Evolutionary conservation across 2,329 filamentous ascomycete species (phyloP).

Genomic region (Xylariaceae sp.): DNA sequence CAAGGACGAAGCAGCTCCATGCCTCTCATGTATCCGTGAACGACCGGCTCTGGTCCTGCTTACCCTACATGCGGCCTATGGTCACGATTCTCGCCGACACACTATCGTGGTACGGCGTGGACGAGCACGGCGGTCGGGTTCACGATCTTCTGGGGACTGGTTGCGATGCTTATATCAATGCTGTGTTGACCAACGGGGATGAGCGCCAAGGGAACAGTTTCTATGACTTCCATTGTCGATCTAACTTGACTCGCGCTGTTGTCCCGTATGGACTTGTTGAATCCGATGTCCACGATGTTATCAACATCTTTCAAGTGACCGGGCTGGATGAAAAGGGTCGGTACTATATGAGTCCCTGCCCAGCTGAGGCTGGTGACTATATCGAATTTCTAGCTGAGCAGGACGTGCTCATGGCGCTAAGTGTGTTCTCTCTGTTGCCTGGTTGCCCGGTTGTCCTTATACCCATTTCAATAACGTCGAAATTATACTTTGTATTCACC

Average conservation of each 20-base stretch:
- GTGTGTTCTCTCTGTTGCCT: conserved; percentile 32
- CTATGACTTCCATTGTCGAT: conserved; percentile 82
- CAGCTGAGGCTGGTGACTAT: conserved; percentile 51
- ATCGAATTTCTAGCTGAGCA: conserved; percentile 80
- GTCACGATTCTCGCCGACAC: conserved; percentile 67
- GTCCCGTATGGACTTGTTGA: conserved; percentile 65
- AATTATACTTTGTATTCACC: conserved; percentile 40
- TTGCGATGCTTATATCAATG: conserved; percentile 81
- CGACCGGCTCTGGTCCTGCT: conserved; percentile 72
- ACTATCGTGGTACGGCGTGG: conserved; percentile 56
- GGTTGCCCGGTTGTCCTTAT: background rate
- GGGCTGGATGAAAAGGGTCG: conserved; percentile 67
- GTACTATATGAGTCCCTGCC: conserved; percentile 70
- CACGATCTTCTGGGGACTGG: conserved; percentile 80
- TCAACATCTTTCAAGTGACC: conserved; percentile 84
- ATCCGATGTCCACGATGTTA: conserved; percentile 75
- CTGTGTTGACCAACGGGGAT: conserved; percentile 49
- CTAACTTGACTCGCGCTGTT: conserved; percentile 72
- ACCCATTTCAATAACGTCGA: background rate
- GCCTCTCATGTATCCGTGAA: conserved; percentile 67
- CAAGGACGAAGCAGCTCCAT: conserved; percentile 73
- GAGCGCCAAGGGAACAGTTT: conserved; percentile 28
- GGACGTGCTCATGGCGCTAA: conserved; percentile 61
- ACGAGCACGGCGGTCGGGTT: conserved; percentile 61
- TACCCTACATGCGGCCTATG: conserved; percentile 74